A percentile compares a stretch with the other conserved stretches of the same genome.
Conservation (phyloP, 345 rosid genomes). For the Ceriops tagal region DNA sequence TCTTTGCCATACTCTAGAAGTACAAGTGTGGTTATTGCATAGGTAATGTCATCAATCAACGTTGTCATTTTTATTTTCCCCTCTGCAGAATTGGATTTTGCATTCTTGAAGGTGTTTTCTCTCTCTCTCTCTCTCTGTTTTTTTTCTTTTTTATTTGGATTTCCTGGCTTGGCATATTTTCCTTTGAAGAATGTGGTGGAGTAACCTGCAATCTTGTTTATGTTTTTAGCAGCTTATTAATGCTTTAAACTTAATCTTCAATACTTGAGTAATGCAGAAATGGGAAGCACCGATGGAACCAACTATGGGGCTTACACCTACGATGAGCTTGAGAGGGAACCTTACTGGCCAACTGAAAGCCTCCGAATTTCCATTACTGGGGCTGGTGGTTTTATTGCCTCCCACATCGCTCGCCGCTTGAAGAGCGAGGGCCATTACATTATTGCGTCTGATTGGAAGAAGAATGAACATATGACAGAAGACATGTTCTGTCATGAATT, state of each 20-base stretch:
- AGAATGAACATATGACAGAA: conserved; percentile 98
- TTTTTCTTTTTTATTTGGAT: background rate
- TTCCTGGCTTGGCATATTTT: background rate
- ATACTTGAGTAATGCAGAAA: conserved; percentile 33
- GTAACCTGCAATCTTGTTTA: background rate
- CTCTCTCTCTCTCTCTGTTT: too few species aligned
- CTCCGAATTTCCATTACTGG: conserved; percentile 88
- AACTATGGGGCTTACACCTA: conserved; percentile 79
- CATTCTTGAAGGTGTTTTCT: background rate
- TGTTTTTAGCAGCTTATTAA: too few species aligned
- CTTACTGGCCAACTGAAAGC: conserved; percentile 86
- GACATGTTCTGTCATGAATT: conserved; percentile 97
- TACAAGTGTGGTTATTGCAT: background rate
- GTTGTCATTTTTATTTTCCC: background rate
- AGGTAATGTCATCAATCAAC: background rate
- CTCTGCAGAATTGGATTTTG: background rate
- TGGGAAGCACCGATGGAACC: conserved; percentile 64
- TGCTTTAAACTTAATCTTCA: background rate
- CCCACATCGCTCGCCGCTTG: conserved; percentile 96
- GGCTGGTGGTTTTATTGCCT: conserved; percentile 97
- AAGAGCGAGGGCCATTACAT: conserved; percentile 94
- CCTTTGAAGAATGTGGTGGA: background rate
- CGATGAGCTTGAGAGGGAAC: conserved; percentile 75
- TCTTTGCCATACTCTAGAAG: background rate
- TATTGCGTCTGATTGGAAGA: conserved; percentile 99